phyloP scores from a whole-genome alignment of 805 yeast species.

The Yarrowia hollandica region DNA sequence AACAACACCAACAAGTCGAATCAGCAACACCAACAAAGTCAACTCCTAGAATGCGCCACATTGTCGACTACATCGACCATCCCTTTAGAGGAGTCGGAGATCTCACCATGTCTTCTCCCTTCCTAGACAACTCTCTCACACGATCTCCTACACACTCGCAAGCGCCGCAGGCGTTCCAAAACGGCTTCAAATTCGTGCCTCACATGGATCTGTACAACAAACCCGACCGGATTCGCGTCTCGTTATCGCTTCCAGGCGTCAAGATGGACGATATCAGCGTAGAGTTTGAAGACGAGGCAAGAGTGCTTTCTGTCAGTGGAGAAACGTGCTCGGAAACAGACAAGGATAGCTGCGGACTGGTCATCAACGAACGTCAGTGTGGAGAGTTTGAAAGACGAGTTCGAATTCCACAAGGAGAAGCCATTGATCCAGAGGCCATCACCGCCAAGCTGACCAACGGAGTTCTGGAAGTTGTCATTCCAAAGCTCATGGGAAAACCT shows the following conservation, averaged over 20 bases:
- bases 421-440: conserved; percentile 53
- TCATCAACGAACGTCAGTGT: conserved; percentile 54
- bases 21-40: not conserved
- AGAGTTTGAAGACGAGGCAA: conserved; percentile 59
- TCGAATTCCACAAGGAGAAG: conserved; percentile 56
- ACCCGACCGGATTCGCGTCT: conserved; percentile 48
- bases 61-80: conserved; percentile 20
- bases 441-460: conserved; percentile 57
- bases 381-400: conserved; percentile 60
- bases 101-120: conserved; percentile 12
- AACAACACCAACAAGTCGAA: not conserved
- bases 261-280: conserved; percentile 53
- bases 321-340: conserved; percentile 5
- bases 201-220: conserved; percentile 57
- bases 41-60: not conserved
- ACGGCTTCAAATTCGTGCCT: conserved; percentile 48
- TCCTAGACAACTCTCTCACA: conserved; percentile 7
- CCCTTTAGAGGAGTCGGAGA: conserved; percentile 15
- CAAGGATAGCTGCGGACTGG: conserved; percentile 39
- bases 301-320: conserved; percentile 57
- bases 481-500: conserved; percentile 43
- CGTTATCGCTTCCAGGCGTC: conserved; percentile 59
- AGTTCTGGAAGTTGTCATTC: conserved; percentile 52
- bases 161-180: not conserved
- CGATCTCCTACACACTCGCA: not conserved